These are phyloP conservation scores for Aspergillus leporis DNA, from an alignment of 495 filamentous ascomycete genomes.

Conservation along the genomic window DNA sequence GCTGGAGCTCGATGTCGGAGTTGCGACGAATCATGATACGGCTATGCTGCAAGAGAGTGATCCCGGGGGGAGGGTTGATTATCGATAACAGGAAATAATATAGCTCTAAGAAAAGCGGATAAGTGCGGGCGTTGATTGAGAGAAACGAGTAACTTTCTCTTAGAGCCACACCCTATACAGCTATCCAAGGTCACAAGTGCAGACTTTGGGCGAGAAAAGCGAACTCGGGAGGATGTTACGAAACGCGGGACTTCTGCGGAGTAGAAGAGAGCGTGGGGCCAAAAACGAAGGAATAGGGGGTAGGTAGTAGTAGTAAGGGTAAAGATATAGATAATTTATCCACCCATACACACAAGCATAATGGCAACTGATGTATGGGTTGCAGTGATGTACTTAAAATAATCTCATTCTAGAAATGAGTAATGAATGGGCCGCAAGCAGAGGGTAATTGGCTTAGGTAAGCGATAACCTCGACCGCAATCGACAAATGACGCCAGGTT, in stretches of 20 bases:
- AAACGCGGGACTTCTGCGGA: background rate
- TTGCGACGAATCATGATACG: slow-evolving; percentile 48
- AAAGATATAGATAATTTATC: background rate
- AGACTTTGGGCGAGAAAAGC: background rate
- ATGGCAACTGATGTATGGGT: background rate
- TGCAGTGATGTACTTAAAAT: too few species aligned
- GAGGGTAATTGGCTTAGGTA: slow-evolving; percentile 15
- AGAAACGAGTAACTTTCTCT: background rate
- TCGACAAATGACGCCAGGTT: background rate
- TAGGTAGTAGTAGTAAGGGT: background rate
- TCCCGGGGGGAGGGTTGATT: slow-evolving; percentile 15
- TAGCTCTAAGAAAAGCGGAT: slow-evolving; percentile 16
- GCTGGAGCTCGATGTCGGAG: slow-evolving; percentile 48
- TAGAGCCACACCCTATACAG: background rate
- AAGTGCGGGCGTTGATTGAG: background rate
- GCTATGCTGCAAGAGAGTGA: background rate
- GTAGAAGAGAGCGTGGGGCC: background rate
- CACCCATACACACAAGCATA: slow-evolving; percentile 7
- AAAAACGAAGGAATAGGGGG: background rate
- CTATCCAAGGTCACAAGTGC: background rate
- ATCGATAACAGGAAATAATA: slow-evolving; percentile 23
- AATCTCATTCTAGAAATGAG: background rate
- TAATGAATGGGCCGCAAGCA: slow-evolving; percentile 34
- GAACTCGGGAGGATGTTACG: background rate
- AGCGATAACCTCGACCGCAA: background rate